Percentiles rank a stretch among this genome's conserved stretches.
These are phyloP conservation scores for Lentithecium fluviatile DNA, from an alignment of 495 filamentous ascomycete species.

Conservation along the genomic window DNA sequence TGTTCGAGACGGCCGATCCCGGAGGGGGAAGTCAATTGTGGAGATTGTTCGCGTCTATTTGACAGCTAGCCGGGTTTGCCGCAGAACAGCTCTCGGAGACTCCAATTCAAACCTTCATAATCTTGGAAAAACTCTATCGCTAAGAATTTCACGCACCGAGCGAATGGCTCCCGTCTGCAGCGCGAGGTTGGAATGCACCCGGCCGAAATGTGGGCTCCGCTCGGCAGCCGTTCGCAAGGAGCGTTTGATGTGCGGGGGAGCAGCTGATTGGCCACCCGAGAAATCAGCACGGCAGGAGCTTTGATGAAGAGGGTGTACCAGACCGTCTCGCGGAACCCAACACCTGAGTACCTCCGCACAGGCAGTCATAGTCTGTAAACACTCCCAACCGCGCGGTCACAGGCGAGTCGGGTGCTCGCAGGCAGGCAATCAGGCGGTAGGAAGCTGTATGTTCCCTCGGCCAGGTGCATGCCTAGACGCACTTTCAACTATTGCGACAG, in stretches of 20 bases:
- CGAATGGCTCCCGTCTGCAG: not conserved
- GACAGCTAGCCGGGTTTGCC: conserved; percentile 23
- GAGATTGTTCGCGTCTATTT: not conserved
- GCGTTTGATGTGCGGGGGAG: not conserved
- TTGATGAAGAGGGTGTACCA: not conserved
- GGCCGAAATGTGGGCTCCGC: not conserved
- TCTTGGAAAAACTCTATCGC: not conserved
- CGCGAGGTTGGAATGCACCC: not conserved
- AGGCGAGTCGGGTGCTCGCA: too few species aligned
- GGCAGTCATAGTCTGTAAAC: too few species aligned
- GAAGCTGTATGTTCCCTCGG: too few species aligned
- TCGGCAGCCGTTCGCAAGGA: not conserved
- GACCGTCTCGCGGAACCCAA: too few species aligned
- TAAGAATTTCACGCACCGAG: not conserved
- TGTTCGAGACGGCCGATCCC: not conserved
- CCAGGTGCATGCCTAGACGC: too few species aligned
- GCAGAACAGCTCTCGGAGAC: not conserved
- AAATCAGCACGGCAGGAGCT: not conserved
- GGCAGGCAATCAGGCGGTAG: too few species aligned
- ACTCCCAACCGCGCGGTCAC: too few species aligned
- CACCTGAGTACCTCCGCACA: too few species aligned
- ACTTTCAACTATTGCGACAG: too few species aligned
- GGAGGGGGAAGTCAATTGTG: not conserved
- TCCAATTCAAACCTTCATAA: too few species aligned
- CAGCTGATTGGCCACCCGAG: not conserved